A percentile compares a stretch with the other conserved stretches of the same genome.
These are phyloP conservation scores for Evansstolkia leycettana DNA, from an alignment of 495 filamentous ascomycete genomes.

Conservation along the genomic window DNA sequence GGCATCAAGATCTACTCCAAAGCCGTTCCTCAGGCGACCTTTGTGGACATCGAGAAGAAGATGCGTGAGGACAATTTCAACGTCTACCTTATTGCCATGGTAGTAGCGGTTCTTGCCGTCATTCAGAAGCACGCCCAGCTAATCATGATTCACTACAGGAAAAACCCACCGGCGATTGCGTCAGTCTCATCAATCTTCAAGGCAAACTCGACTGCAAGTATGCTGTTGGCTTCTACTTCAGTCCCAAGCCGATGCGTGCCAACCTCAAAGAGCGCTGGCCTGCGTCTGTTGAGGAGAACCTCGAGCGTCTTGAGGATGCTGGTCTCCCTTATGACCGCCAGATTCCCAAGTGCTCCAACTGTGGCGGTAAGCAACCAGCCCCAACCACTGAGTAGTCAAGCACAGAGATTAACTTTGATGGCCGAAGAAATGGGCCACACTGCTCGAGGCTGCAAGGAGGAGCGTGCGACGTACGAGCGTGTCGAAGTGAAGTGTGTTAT, in stretches of 20 bases:
- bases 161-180: slow-evolving; percentile 40
- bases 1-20: slow-evolving; percentile 63
- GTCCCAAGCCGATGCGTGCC: slow-evolving; percentile 49
- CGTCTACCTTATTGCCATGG: slow-evolving; percentile 64
- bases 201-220: slow-evolving; percentile 69
- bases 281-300: slow-evolving; percentile 49
- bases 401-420: slow-evolving; percentile 6
- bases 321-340: slow-evolving; percentile 56
- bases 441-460: slow-evolving; percentile 54
- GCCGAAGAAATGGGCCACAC: slow-evolving; percentile 58
- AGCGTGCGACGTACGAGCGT: slow-evolving; percentile 31
- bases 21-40: slow-evolving; percentile 51
- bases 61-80: slow-evolving; percentile 53
- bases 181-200: slow-evolving; percentile 73
- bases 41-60: slow-evolving; percentile 57
- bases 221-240: slow-evolving; percentile 55
- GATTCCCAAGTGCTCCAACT: slow-evolving; percentile 58
- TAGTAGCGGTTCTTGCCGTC: slow-evolving; percentile 10
- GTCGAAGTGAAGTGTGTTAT: slow-evolving; percentile 58
- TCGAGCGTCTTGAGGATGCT: slow-evolving; percentile 59
- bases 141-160: slow-evolving; percentile 34
- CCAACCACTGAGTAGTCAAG: background rate
- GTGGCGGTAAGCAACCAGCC: slow-evolving; percentile 35
- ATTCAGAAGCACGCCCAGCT: too few species aligned
- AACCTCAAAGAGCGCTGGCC: slow-evolving; percentile 55